phyloP scores from a whole-genome alignment of 2,329 filamentous ascomycete species.

The Fusarium continuum region DNA sequence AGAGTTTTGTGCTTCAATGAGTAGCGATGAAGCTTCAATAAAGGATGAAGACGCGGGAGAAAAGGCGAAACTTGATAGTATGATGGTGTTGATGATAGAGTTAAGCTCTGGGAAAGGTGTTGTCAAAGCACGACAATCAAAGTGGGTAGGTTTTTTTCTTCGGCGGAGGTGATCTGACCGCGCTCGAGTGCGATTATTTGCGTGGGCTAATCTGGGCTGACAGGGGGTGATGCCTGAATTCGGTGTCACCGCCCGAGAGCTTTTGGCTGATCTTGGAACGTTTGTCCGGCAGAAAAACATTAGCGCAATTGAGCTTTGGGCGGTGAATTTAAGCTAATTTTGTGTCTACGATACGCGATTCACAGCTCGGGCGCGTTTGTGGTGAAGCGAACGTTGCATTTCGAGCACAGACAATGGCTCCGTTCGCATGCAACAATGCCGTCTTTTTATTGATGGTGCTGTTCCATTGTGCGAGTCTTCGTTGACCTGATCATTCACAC shows the following conservation, averaged over 20 bases:
- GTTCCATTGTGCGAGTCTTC: no score
- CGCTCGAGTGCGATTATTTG: slow-evolving; percentile 31
- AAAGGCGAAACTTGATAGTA: neutral
- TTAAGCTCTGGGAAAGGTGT: slow-evolving; percentile 19
- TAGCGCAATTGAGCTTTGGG: slow-evolving; percentile 19
- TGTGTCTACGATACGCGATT: slow-evolving; percentile 13
- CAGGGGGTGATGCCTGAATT: slow-evolving; percentile 22
- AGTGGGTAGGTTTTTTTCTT: slow-evolving; percentile 25
- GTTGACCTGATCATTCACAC: neutral
- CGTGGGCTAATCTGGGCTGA: slow-evolving; percentile 12
- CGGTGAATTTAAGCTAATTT: slow-evolving; percentile 26
- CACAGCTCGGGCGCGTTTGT: neutral
- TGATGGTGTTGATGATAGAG: slow-evolving; percentile 29
- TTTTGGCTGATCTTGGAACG: neutral
- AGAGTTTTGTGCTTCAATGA: neutral
- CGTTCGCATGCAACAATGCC: neutral
- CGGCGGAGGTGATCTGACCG: slow-evolving; percentile 32
- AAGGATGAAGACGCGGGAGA: neutral
- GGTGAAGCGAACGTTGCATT: slow-evolving; percentile 1
- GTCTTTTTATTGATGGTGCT: no score
- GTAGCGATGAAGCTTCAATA: neutral
- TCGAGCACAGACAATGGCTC: slow-evolving; percentile 11
- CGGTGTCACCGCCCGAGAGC: slow-evolving; percentile 27
- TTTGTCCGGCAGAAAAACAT: slow-evolving; percentile 26
- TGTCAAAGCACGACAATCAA: slow-evolving; percentile 6